Evolutionary conservation across 1,284 basidiomycete species (phyloP).

Genomic region (Rhodotorula sp.): DNA sequence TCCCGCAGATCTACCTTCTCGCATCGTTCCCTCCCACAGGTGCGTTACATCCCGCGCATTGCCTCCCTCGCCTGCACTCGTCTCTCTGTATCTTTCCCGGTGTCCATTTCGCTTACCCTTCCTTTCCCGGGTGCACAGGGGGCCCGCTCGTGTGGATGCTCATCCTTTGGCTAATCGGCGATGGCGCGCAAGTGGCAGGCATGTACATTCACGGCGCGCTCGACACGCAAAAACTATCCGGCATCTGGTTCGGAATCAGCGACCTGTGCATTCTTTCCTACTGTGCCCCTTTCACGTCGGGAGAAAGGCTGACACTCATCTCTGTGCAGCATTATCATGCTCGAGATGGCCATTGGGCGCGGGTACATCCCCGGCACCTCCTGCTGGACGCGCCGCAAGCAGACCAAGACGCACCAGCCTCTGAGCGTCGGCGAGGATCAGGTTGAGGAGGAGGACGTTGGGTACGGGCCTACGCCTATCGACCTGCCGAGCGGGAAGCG

Average conservation of each 20-base stretch:
- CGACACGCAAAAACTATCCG: slow-evolving; percentile 2
- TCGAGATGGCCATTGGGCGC: not conserved
- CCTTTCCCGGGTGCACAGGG: not conserved
- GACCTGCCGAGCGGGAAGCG: not conserved
- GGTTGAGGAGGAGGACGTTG: not conserved
- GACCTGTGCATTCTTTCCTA: not conserved
- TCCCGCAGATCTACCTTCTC: slow-evolving; percentile 19
- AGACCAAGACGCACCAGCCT: not conserved
- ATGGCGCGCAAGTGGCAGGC: slow-evolving; percentile 1
- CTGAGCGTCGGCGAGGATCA: slow-evolving; percentile 3
- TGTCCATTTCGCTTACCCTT: not conserved
- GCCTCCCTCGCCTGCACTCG: too few relatives aligned
- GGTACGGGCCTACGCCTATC: not conserved
- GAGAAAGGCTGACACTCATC: not conserved
- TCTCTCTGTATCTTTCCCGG: not conserved
- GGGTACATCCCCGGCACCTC: not conserved
- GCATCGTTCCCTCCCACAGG: not conserved
- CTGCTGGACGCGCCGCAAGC: not conserved
- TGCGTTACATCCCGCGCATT: too few relatives aligned
- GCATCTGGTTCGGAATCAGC: slow-evolving; percentile 9
- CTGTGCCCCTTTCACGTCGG: not conserved
- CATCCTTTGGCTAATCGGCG: slow-evolving; percentile 13
- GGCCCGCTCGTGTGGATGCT: not conserved
- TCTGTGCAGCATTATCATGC: not conserved
- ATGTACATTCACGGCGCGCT: slow-evolving; percentile 7